Base-by-base conservation (phyloP, 2,329 filamentous ascomycete species). In the Colletotrichum lupini region DNA sequence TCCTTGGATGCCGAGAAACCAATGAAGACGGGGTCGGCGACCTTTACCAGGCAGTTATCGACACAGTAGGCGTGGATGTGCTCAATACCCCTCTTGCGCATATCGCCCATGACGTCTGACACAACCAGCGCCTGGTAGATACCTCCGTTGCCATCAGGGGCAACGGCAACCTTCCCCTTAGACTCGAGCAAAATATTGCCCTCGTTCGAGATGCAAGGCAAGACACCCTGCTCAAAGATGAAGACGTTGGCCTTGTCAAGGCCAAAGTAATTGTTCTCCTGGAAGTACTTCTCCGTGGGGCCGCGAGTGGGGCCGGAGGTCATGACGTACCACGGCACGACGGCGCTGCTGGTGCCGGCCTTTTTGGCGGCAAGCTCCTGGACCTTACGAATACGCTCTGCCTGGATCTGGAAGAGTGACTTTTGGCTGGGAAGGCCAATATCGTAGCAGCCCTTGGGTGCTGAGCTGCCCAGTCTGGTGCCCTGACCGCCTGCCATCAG, bases 311-410 rank as follows among this genome's bases (percentile, higher is more conserved):
- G 97, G 5, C 97, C 97, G 79, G 95, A 98, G 79, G 97, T 99
- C 97, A 99, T 99, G 83, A 99, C 95, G 85, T 99, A 99, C 97
- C 97, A 99, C 14, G 97, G 97, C 55, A 98, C 92, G 37, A 93
- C 87, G 56, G 91, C 91, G 61, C 86, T 86, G 74, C 85, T 76
- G 19, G 76, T 76, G 37, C 75, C 86, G 67, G 90, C 87, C 81
- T 92, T 91, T 82, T 93, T 91, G 78, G 91, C 88, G 56, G 96
- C 95, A 76, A 98, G 87, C 79, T 92, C 85, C 85, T 98, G 94
- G 9, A 97, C 85, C 86, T 95, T 97, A 79, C 89, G 89, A 81
- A 99, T 98, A 67, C 97, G 90, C 90, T 99, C 95, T 57, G 94
- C 97, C 85, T 99, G 97, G 78, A 99, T 94, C 87, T 98, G 95